phyloP scores from a whole-genome alignment of 257 asterid species.

The Perilla frutescens region DNA sequence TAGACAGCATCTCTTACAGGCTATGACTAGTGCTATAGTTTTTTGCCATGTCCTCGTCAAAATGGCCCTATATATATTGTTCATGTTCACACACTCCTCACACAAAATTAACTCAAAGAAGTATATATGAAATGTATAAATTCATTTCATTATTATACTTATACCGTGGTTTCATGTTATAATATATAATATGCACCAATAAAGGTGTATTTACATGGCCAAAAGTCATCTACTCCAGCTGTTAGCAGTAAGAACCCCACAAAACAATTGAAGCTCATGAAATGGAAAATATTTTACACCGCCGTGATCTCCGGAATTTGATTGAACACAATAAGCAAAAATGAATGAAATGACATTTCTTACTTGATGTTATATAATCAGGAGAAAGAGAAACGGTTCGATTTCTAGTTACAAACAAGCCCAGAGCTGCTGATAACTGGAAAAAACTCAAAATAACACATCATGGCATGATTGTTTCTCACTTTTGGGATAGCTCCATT shows the following conservation, averaged over 20 bases:
- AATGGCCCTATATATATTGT: neutral
- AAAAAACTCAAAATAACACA: neutral
- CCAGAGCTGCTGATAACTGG: neutral
- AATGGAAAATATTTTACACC: constrained; percentile 1
- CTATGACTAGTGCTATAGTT: neutral
- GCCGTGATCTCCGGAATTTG: constrained; percentile 32
- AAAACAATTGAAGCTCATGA: constrained; percentile 4
- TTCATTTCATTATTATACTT: neutral
- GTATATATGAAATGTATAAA: neutral
- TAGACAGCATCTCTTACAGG: neutral
- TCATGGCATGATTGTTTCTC: neutral
- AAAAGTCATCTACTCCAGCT: constrained; percentile 8
- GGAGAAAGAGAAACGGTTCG: neutral
- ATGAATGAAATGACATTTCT: neutral
- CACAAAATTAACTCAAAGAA: neutral
- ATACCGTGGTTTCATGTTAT: neutral
- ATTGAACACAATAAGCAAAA: neutral
- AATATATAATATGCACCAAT: too few species aligned
- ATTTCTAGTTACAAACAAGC: neutral
- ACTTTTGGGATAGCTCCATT: constrained; percentile 3
- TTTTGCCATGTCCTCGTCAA: neutral
- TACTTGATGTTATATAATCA: neutral
- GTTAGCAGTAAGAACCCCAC: neutral
- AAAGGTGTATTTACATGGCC: neutral
- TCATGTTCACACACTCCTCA: too few species aligned